phyloP scores from a whole-genome alignment of 1,284 basidiomycete species.

The Ganoderma sinense region DNA sequence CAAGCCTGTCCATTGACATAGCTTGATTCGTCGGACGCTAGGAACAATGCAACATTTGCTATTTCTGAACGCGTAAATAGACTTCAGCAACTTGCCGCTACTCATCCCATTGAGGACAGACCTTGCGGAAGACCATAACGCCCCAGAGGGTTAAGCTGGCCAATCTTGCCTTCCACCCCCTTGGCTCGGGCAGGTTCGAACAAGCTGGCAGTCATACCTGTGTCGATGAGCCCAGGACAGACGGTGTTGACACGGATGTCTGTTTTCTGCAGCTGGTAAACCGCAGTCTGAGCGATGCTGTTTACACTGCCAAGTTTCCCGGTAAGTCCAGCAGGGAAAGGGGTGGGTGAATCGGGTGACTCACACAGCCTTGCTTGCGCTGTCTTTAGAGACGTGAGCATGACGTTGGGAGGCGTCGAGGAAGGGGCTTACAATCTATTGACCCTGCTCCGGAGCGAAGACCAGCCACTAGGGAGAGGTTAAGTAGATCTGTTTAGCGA shows the following conservation, averaged over 20 bases:
- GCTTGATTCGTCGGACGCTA: constrained; percentile 93
- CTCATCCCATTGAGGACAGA: constrained; percentile 35
- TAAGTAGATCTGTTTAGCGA: neutral
- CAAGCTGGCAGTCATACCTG: constrained; percentile 80
- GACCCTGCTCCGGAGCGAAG: constrained; percentile 87
- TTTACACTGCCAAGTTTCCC: constrained; percentile 65
- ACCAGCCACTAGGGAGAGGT: constrained; percentile 73
- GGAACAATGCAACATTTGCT: constrained; percentile 84
- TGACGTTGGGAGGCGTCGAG: neutral
- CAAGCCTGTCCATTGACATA: constrained; percentile 93
- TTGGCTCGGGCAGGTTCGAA: constrained; percentile 82
- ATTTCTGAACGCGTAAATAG: constrained; percentile 60
- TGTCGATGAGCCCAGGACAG: constrained; percentile 93
- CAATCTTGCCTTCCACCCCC: constrained; percentile 80
- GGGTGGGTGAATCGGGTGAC: constrained; percentile 35
- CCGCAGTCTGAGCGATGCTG: constrained; percentile 83
- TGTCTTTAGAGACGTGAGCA: constrained; percentile 57
- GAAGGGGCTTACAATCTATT: constrained; percentile 73
- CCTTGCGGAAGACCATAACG: constrained; percentile 84
- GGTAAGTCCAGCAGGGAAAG: neutral
- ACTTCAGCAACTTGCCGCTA: neutral
- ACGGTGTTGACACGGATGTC: constrained; percentile 91
- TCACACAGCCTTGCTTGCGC: constrained; percentile 91
- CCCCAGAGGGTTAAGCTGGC: constrained; percentile 86
- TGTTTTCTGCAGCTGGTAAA: constrained; percentile 83